Conservation (phyloP, 345 rosid species). For the Carallia brachiata region DNA sequence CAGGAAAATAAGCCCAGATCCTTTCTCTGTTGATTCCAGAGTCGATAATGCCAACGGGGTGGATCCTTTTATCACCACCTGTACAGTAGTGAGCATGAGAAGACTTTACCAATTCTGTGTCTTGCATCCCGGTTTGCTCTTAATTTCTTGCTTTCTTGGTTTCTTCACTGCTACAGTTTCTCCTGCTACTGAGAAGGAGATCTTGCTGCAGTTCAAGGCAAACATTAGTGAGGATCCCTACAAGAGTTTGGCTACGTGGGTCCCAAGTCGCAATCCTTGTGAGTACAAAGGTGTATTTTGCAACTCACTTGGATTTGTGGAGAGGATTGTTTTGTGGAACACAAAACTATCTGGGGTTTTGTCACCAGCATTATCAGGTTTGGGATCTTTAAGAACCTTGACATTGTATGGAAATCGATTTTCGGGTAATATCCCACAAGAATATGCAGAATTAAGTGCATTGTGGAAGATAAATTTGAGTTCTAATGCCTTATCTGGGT, state of each 20-base stretch:
- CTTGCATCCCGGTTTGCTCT: slow-evolving; percentile 46
- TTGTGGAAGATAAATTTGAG: slow-evolving; percentile 95
- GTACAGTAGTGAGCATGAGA: slow-evolving; percentile 55
- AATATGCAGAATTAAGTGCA: slow-evolving; percentile 59
- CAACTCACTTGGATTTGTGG: slow-evolving; percentile 65
- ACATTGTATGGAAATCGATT: slow-evolving; percentile 83
- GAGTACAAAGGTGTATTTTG: slow-evolving; percentile 73
- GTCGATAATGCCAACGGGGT: slow-evolving; percentile 68
- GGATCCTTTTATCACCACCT: slow-evolving; percentile 37
- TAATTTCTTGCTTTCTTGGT: slow-evolving; percentile 39
- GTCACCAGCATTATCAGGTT: slow-evolving; percentile 72
- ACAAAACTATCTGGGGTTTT: slow-evolving; percentile 65
- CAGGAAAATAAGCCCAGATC: slow-evolving; percentile 19
- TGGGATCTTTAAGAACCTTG: slow-evolving; percentile 69
- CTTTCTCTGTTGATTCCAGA: slow-evolving; percentile 24
- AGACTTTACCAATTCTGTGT: slow-evolving; percentile 34
- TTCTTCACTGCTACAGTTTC: slow-evolving; percentile 31
- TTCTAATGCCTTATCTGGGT: slow-evolving; percentile 83
- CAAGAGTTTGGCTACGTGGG: slow-evolving; percentile 68
- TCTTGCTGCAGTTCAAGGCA: slow-evolving; percentile 80
- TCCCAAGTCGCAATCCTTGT: slow-evolving; percentile 56
- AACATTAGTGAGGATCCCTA: slow-evolving; percentile 67
- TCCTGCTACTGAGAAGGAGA: slow-evolving; percentile 54
- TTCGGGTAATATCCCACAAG: slow-evolving; percentile 75
- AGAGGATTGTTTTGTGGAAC: slow-evolving; percentile 91